These are phyloP conservation scores for Brassica carinata DNA, from an alignment of 345 rosid species.

Conservation along the genomic window DNA sequence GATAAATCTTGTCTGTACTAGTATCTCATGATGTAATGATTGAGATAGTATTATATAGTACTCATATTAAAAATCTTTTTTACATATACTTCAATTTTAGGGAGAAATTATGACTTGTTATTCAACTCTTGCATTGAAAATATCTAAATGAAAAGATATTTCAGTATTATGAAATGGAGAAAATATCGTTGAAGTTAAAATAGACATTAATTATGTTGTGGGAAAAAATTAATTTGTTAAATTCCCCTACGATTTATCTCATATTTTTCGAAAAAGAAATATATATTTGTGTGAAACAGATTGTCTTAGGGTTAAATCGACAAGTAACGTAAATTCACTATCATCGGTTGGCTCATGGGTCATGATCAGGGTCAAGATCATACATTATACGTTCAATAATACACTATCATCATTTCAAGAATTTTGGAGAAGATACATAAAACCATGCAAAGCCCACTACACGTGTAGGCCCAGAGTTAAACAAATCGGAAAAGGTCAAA, in stretches of 20 bases:
- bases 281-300: not conserved
- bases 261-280: not conserved
- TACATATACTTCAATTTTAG: not conserved
- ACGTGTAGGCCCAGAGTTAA: slow-evolving; percentile 32
- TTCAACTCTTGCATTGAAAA: not conserved
- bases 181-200: not conserved
- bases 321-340: slow-evolving; percentile 4
- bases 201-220: not conserved
- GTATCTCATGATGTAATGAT: not conserved
- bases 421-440: slow-evolving; percentile 8
- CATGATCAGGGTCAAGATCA: not conserved
- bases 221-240: not conserved
- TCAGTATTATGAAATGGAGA: not conserved
- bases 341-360: slow-evolving; percentile 17
- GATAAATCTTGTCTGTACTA: not conserved
- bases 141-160: not conserved
- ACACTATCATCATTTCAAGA: not conserved
- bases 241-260: not conserved
- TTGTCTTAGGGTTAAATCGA: not conserved
- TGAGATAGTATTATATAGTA: not conserved
- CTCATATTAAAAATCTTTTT: too few relatives aligned
- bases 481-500: not conserved
- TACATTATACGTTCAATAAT: not conserved
- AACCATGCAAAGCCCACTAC: slow-evolving; percentile 7
- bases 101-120: not conserved